Conservation (phyloP, 805 yeast species). For the Starmerella sirachaensis region DNA sequence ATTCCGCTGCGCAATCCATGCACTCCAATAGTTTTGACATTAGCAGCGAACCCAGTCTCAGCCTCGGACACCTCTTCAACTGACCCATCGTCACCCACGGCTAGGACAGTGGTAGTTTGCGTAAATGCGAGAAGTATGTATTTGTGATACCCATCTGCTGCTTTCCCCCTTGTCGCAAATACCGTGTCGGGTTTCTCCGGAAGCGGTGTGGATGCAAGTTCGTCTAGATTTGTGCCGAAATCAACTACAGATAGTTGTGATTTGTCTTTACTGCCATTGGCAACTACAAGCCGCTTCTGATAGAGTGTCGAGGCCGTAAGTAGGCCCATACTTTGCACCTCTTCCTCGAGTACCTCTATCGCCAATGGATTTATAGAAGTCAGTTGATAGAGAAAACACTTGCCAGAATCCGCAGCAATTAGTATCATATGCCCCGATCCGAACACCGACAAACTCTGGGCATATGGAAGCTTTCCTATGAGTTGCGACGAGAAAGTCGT, state of each 20-base stretch:
- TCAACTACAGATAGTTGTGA: constrained; percentile 35
- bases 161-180: constrained; percentile 46
- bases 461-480: constrained; percentile 9
- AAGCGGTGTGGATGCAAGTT: constrained; percentile 55
- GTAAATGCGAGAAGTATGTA: constrained; percentile 54
- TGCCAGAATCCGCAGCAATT: constrained; percentile 50
- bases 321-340: too few species aligned
- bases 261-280: constrained; percentile 32
- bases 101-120: constrained; percentile 58
- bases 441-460: constrained; percentile 40
- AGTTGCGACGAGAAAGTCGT: constrained; percentile 27
- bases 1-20: constrained; percentile 58
- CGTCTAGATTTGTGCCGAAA: constrained; percentile 49
- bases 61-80: constrained; percentile 52
- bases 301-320: constrained; percentile 4
- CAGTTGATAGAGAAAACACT: constrained; percentile 65
- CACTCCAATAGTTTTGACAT: constrained; percentile 53
- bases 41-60: constrained; percentile 47
- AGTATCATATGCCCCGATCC: constrained; percentile 72
- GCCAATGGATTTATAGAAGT: constrained; percentile 41
- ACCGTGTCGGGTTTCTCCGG: constrained; percentile 54
- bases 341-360: too few species aligned
- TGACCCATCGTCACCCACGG: constrained; percentile 53
- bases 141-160: constrained; percentile 41
- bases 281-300: constrained; percentile 32